phyloP scores from a whole-genome alignment of 768 basidiomycete genomes.

The Tulasnella sp. region DNA sequence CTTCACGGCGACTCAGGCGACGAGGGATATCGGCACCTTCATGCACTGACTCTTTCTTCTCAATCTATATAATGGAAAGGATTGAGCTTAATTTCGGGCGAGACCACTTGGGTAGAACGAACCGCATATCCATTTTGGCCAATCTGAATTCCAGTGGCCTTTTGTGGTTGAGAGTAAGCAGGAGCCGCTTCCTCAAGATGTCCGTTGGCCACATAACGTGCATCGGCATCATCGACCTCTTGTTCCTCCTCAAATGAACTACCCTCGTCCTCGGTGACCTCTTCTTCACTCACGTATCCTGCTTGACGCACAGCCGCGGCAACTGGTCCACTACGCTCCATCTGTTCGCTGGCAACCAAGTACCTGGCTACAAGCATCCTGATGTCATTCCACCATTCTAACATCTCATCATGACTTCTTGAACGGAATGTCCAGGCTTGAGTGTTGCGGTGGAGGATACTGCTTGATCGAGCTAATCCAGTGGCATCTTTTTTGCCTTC shows the following conservation, averaged over 20 bases:
- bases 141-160: slow-evolving; percentile 31
- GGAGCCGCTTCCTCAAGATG: slow-evolving; percentile 38
- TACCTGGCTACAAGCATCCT: slow-evolving; percentile 88
- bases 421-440: slow-evolving; percentile 85
- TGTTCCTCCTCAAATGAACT: slow-evolving; percentile 38
- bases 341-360: slow-evolving; percentile 83
- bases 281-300: slow-evolving; percentile 79
- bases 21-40: slow-evolving; percentile 28
- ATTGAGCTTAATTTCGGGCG: slow-evolving; percentile 8
- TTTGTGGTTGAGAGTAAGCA: slow-evolving; percentile 43
- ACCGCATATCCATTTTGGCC: slow-evolving; percentile 51
- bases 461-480: slow-evolving; percentile 32
- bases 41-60: slow-evolving; percentile 30
- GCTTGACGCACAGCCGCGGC: slow-evolving; percentile 81
- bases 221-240: slow-evolving; percentile 35
- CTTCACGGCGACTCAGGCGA: slow-evolving; percentile 48
- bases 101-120: slow-evolving; percentile 24
- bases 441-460: slow-evolving; percentile 28
- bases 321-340: slow-evolving; percentile 85
- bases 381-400: slow-evolving; percentile 99
- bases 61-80: slow-evolving; percentile 28
- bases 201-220: slow-evolving; percentile 30
- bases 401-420: slow-evolving; percentile 87
- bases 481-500: slow-evolving; percentile 78
- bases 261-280: slow-evolving; percentile 39